Percentiles rank a stretch among this genome's conserved stretches.
Conservation (phyloP, 768 basidiomycete species). For the Dentipellis sp. region DNA sequence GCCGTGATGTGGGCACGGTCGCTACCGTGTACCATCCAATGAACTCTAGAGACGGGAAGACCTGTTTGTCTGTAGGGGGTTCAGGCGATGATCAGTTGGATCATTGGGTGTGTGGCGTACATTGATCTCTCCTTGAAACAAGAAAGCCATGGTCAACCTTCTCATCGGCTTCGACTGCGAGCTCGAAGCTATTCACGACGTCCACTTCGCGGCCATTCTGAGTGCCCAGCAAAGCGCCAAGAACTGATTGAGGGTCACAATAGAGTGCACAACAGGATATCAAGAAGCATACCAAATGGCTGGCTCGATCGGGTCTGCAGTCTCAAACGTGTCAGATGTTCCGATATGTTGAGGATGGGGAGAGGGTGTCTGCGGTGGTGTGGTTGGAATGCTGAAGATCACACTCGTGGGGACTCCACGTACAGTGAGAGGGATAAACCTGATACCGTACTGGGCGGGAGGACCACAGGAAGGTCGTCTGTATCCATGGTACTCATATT, state of each 20-base stretch:
- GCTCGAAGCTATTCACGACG: constrained; percentile 94
- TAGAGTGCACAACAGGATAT: background rate
- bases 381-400: too few species aligned
- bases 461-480: constrained; percentile 66
- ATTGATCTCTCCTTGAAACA: constrained; percentile 79
- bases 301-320: constrained; percentile 53
- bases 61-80: constrained; percentile 77
- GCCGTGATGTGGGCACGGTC: constrained; percentile 56
- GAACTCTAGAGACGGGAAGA: constrained; percentile 94
- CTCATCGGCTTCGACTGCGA: constrained; percentile 54
- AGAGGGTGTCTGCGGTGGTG: constrained; percentile 69
- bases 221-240: constrained; percentile 90
- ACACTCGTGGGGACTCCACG: constrained; percentile 17
- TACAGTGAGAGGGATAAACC: constrained; percentile 71
- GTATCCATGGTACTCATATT: constrained; percentile 62
- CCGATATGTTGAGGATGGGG: constrained; percentile 93
- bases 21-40: constrained; percentile 98
- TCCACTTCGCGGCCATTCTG: constrained; percentile 93
- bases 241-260: constrained; percentile 38
- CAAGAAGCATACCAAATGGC: constrained; percentile 50
- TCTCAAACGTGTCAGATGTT: constrained; percentile 82
- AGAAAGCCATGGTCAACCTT: constrained; percentile 78
- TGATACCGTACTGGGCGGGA: constrained; percentile 61
- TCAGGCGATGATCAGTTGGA: too few species aligned
- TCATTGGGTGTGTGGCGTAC: constrained; percentile 30